Percentiles rank a stretch among this genome's conserved stretches.
phyloP scores from a whole-genome alignment of 495 filamentous ascomycete genomes.

The Umbilicaria muhlenbergii region DNA sequence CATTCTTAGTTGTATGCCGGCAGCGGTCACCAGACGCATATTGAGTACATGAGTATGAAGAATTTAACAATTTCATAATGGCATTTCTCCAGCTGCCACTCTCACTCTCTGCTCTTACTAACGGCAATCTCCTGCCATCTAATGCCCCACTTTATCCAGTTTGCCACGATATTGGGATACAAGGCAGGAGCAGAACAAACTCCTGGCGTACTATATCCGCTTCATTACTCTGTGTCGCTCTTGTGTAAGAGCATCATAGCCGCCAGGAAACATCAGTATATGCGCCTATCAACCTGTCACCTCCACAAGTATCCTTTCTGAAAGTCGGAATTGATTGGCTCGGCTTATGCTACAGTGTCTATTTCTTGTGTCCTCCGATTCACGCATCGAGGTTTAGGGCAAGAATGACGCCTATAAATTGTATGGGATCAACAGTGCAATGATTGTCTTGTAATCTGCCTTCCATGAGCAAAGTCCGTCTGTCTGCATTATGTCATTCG shows the following conservation, averaged over 20 bases:
- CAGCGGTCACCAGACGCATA: constrained; percentile 39
- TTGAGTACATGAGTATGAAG: constrained; percentile 20
- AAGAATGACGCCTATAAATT: too few relatives aligned
- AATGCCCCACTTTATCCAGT: constrained; percentile 43
- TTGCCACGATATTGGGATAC: constrained; percentile 45
- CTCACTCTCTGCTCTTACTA: neutral
- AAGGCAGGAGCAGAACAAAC: constrained; percentile 52
- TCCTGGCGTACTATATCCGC: constrained; percentile 31
- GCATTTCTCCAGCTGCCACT: neutral
- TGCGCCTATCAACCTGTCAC: constrained; percentile 2
- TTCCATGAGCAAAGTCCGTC: too few relatives aligned
- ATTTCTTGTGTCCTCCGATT: neutral
- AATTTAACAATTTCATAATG: constrained; percentile 4
- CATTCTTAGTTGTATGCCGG: constrained; percentile 52
- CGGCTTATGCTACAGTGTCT: constrained; percentile 1
- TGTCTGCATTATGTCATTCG: too few relatives aligned
- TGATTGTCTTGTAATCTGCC: too few relatives aligned
- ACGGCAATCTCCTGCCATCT: constrained; percentile 50
- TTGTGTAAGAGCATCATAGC: constrained; percentile 11
- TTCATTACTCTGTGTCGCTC: constrained; percentile 29
- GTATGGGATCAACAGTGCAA: too few relatives aligned
- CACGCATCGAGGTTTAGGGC: too few relatives aligned
- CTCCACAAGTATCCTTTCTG: neutral
- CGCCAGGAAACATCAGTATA: constrained; percentile 30
- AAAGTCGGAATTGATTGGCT: neutral